These are phyloP conservation scores for Phytophthora capsici DNA, from an alignment of 352 stramenopile species.

Conservation along the genomic window DNA sequence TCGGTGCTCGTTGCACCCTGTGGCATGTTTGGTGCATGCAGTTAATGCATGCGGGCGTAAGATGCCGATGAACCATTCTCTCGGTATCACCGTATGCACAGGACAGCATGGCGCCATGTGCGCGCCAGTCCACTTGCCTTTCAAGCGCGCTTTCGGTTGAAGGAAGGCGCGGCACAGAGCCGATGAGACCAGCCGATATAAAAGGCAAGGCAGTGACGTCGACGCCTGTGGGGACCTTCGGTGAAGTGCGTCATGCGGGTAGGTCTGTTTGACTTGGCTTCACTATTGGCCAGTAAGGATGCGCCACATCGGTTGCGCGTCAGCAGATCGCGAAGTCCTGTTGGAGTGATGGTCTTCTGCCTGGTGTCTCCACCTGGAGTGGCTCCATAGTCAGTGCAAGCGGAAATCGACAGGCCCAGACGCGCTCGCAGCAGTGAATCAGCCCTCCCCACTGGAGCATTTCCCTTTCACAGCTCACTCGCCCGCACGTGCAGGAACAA, in stretches of 20 bases:
- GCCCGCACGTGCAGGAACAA: slow-evolving; percentile 12
- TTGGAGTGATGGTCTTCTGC: slow-evolving; percentile 30
- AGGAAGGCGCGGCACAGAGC: neutral
- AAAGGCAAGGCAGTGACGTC: slow-evolving; percentile 33
- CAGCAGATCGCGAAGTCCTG: slow-evolving; percentile 33
- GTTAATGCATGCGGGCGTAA: no score
- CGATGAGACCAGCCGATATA: slow-evolving; percentile 12
- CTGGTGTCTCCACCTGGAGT: slow-evolving; percentile 1
- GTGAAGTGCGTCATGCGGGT: slow-evolving; percentile 36
- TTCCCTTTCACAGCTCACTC: slow-evolving; percentile 38
- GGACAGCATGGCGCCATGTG: neutral
- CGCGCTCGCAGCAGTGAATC: slow-evolving; percentile 9
- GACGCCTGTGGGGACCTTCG: slow-evolving; percentile 3
- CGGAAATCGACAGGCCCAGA: slow-evolving; percentile 38
- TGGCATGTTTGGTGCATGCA: no score
- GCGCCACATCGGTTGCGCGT: slow-evolving; percentile 26
- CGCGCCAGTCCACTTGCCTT: slow-evolving; percentile 1
- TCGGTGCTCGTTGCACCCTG: slow-evolving; percentile 11
- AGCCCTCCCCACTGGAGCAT: slow-evolving; percentile 31
- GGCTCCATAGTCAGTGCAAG: slow-evolving; percentile 29
- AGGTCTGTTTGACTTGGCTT: slow-evolving; percentile 1
- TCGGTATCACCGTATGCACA: neutral
- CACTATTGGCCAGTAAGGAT: slow-evolving; percentile 16
- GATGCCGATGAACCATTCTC: no score
- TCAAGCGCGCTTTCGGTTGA: slow-evolving; percentile 15